Base-by-base conservation (phyloP, 495 filamentous ascomycete species). In the Aspergillus incahuasiensis region DNA sequence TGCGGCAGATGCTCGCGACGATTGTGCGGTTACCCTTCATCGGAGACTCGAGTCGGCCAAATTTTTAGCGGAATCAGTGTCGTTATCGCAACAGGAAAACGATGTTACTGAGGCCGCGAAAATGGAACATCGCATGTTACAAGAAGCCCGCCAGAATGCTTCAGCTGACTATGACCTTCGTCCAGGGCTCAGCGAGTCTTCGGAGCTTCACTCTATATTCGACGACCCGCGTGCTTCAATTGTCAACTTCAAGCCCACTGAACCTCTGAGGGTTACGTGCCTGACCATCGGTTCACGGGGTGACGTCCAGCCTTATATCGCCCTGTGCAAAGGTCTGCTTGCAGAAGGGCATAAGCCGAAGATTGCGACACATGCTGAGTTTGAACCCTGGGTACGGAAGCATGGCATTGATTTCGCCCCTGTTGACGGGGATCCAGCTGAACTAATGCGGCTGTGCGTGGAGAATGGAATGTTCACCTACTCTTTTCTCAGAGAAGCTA, bases 391-490 rank as follows among this genome's bases (percentile, higher is more conserved):
- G 94, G 80, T 98, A 32, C 80, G 88, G 60, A 82, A 84, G 25
- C 89, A 97, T 70, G 94, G 95, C 2, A 97, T 98, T 68, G 90
- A 91, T 58, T 98, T 96, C 70, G 83, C 80, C 9, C 83, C 84
- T 5, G 88, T 98, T 0, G 90, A 87, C 46, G 94, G 94, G 25
- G 92, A 98, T 65, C 94, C 94, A 19, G 89, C 86, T 43, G 91
- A 97, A 68, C 78, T 98, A 20, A 97, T 98, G 91, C 79, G 86
- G 12, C 86, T 97, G 20, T 98, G 94, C 66, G 91, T 97, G 12
- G 90, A 97, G 62, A 89, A 97, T 67, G 94, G 94, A 57, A 97
- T 97, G 80, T 98, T 98, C 67, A 97, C 94, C 1, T 90, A 86
- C 52, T 86, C 87, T 3, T 98, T 98, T 72, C 74, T 98, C 34